Conservation (phyloP, 352 stramenopile genomes). For the Phytophthora uliginosa region DNA sequence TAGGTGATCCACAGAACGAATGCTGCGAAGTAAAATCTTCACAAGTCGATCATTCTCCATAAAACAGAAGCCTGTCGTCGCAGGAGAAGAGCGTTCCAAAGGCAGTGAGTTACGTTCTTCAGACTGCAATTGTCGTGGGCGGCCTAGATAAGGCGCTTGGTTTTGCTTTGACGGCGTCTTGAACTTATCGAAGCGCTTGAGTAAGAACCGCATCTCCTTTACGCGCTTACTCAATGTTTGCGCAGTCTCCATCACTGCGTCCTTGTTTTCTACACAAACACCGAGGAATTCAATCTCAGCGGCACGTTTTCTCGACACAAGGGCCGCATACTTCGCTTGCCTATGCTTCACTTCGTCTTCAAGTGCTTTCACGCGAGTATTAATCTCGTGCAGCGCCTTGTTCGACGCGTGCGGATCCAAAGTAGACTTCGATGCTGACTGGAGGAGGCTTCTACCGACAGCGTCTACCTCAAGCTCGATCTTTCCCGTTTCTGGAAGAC, state of each 20-base stretch:
- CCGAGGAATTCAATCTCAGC: constrained; percentile 19
- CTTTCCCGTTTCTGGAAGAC: background rate
- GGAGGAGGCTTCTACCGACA: constrained; percentile 44
- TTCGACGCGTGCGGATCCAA: constrained; percentile 18
- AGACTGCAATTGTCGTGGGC: constrained; percentile 15
- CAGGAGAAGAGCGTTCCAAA: constrained; percentile 6
- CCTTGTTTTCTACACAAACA: constrained; percentile 30
- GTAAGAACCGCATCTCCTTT: constrained; percentile 39
- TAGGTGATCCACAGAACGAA: constrained; percentile 65
- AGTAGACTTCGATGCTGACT: constrained; percentile 25
- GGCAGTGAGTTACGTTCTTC: constrained; percentile 6
- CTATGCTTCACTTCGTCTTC: constrained; percentile 33
- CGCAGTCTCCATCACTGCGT: constrained; percentile 20
- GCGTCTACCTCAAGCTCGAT: constrained; percentile 61
- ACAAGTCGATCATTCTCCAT: constrained; percentile 84
- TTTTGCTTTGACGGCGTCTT: constrained; percentile 38
- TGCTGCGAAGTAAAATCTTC: constrained; percentile 77
- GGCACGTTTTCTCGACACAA: constrained; percentile 16
- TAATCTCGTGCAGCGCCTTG: constrained; percentile 19
- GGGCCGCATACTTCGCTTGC: constrained; percentile 14
- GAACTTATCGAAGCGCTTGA: constrained; percentile 59
- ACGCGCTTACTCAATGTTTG: constrained; percentile 20
- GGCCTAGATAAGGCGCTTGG: background rate
- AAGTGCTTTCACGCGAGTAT: constrained; percentile 14
- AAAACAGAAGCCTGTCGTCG: constrained; percentile 50